These are phyloP conservation scores for Xerocomellus chrysenteron DNA, from an alignment of 768 basidiomycete species.

Conservation along the genomic window DNA sequence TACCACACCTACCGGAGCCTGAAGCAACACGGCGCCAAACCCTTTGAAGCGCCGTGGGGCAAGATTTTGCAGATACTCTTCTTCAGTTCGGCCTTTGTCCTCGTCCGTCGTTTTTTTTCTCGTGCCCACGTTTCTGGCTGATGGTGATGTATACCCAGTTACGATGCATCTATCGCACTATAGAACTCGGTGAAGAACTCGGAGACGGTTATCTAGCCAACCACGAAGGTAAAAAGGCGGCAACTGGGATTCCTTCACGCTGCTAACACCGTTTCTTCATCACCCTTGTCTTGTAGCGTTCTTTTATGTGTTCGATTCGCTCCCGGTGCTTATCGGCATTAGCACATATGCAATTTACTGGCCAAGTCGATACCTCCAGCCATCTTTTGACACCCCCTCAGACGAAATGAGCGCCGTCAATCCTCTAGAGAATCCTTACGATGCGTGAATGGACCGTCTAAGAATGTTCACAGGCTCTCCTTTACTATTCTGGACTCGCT, in stretches of 20 bases:
- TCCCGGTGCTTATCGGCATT: slow-evolving; percentile 30
- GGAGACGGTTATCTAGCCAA: slow-evolving; percentile 17
- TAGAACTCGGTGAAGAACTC: slow-evolving; percentile 20
- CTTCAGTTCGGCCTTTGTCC: slow-evolving; percentile 25
- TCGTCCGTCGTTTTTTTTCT: slow-evolving; percentile 17
- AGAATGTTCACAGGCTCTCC: neutral
- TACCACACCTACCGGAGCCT: slow-evolving; percentile 11
- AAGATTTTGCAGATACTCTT: slow-evolving; percentile 18
- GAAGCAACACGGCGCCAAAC: slow-evolving; percentile 1
- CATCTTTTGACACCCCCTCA: neutral
- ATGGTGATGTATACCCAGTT: neutral
- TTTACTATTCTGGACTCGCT: neutral
- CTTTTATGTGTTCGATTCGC: slow-evolving; percentile 30
- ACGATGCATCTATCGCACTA: slow-evolving; percentile 31
- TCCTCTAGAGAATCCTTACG: neutral
- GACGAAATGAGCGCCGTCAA: neutral
- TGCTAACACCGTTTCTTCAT: too few relatives aligned
- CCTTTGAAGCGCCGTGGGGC: slow-evolving; percentile 17
- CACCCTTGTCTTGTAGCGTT: slow-evolving; percentile 15
- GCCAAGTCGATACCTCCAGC: slow-evolving; percentile 27
- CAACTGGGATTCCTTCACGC: neutral
- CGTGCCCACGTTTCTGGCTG: neutral
- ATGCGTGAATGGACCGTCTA: neutral
- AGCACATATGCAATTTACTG: slow-evolving; percentile 24
- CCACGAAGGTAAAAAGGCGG: slow-evolving; percentile 24